Evolutionary conservation across 2,329 filamentous ascomycete genomes (phyloP), one percentile per base, ranked within the genome.

Genomic region (Aspergillus ustus): DNA sequence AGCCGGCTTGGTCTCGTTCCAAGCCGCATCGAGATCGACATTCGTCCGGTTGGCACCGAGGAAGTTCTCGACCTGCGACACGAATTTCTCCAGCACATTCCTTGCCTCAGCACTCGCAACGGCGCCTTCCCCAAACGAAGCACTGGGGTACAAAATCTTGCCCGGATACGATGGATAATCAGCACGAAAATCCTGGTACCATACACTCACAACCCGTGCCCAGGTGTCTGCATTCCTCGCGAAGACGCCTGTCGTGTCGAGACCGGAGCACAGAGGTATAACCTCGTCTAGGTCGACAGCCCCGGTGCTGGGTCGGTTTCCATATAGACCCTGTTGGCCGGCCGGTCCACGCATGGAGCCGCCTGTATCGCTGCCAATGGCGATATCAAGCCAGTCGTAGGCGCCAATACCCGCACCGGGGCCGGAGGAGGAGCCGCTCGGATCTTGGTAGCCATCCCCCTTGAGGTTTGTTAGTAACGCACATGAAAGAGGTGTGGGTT

Each of bases 171-270:
- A 60, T 7, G 52, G 63, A 40, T 68, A 67, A 22, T 69, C 61
- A 9, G 28, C 25, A 25, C 20, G 13, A 7, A 56, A 56, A 13
- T 1, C 13, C 28, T 31, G 11, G 44, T 66, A 64, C 64, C 66
- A 64, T 1, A 59, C 60, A 49, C 61, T 65, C 22, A 49, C 57
- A 22, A 64, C 59, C 11, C 31, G 22, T 4, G 60, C 46, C 69
- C 67, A 71, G 20, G 57, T 20, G 1, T 53, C 9, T 0, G 69
- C 66, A 60, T 62, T 65, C 22, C 81, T 72, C 2, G 71, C 67
- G 15, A 82, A 70, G 51, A 82, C 76, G 0, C 80, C 81, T 0
- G 78, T 68, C 0, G 81, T 83, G 59, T 84, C 82, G 19, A 80
- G 72, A 0, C 72, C 70, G 0, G 75, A 68, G 0, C 74, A 74